Evolutionary conservation across 257 asterid species (phyloP), one percentile per base, ranked within the genome.

Genomic region (Solanum chmielewskii): DNA sequence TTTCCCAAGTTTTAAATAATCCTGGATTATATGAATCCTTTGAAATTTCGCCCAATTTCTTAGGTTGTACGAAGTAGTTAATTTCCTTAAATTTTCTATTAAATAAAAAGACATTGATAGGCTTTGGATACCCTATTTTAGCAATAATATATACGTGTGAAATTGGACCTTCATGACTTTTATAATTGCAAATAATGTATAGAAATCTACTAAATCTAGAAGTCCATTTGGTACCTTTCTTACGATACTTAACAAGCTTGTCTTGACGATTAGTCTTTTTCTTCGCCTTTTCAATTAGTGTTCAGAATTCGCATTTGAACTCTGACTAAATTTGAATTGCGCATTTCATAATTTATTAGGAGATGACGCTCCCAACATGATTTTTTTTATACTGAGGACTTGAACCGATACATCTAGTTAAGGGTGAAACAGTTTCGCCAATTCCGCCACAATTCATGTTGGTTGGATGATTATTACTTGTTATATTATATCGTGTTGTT

Each of bases 231-330:
- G 2, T 66, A 25, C 8, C 33, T 25, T 62, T 4, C 15, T n/a
- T 11, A 64, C 33, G 33, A 7, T 64, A 64, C 16, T n/a, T 27
- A 21, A 59, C 68, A 59, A 59, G 64, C 64, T 18, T 56, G 64
- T 20, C 21, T 56, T 4, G 64, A 56, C 7, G 11, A 7, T 1
- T 20, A 56, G 11, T 52, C 6, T 52, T 0, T 1, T 7, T 42
- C 7, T 52, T 52, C 1, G 20, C 2, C 2, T 52, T 52, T 0
- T 52, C 4, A 52, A 1, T 52, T 9, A 2, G 4, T 52, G 62
- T 52, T 18, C 0, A 0, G 0, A 52, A 18, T 18, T 1, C 0
- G 0, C 0, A 18, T 2, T 52, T 9, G 1, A 18, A 1, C 2
- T 3, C 0, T 23, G 2, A 52, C 1, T 52, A 18, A 52, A 52